Conservation (phyloP, 179 eudicot genomes). For the Sideroxylon spinosum region DNA sequence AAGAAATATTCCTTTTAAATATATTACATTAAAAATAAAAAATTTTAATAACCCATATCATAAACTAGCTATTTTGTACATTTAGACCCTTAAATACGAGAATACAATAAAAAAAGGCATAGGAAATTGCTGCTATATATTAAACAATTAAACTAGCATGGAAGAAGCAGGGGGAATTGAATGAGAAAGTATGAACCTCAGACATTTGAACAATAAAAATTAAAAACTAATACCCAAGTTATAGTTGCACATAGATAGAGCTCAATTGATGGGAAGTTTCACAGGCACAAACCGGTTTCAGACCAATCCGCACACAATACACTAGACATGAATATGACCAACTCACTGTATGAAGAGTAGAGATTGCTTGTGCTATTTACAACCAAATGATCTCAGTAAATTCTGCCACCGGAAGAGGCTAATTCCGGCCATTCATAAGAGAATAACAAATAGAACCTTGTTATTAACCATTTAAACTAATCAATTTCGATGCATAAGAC, state of each 20-base stretch:
- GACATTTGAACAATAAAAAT: too few relatives aligned
- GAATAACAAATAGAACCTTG: too few relatives aligned
- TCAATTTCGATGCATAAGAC: not conserved
- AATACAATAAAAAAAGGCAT: not conserved
- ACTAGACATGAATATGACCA: too few relatives aligned
- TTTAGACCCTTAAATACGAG: not conserved
- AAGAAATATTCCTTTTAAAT: too few relatives aligned
- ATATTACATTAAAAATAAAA: too few relatives aligned
- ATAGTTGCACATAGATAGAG: not conserved
- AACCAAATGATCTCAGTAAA: too few relatives aligned
- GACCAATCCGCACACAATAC: not conserved
- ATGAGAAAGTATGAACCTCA: not conserved
- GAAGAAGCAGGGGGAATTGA: not conserved
- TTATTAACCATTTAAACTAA: not conserved
- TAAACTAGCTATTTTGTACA: not conserved
- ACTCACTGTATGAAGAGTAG: too few relatives aligned
- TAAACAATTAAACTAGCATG: not conserved
- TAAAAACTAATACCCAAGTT: not conserved
- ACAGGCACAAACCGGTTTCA: too few relatives aligned
- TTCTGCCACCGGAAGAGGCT: not conserved
- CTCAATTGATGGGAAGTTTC: not conserved
- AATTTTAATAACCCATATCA: not conserved
- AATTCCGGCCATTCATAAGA: too few relatives aligned
- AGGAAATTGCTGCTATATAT: too few relatives aligned
- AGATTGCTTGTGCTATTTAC: too few relatives aligned